Conservation (phyloP, 345 rosid species). For the Balakata baccata region DNA sequence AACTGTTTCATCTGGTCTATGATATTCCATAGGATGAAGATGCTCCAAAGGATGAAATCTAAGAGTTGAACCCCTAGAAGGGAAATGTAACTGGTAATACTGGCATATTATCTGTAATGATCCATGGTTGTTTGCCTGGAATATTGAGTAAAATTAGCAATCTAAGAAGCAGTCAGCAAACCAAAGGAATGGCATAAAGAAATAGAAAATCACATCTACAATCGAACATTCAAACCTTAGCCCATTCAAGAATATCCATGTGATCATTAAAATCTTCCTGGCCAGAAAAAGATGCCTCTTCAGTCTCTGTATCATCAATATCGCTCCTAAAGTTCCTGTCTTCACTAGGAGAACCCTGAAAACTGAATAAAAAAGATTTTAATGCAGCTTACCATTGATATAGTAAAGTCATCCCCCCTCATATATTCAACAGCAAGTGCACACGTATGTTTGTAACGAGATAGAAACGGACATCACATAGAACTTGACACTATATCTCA, state of each 20-base stretch:
- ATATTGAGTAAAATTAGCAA: slow-evolving; percentile 16
- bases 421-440: background rate
- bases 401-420: background rate
- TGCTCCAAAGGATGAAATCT: slow-evolving; percentile 87
- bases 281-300: slow-evolving; percentile 82
- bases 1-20: slow-evolving; percentile 57
- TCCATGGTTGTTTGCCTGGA: slow-evolving; percentile 74
- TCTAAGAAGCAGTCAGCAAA: slow-evolving; percentile 5
- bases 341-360: slow-evolving; percentile 74
- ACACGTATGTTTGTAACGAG: background rate
- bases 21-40: slow-evolving; percentile 77
- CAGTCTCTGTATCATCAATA: slow-evolving; percentile 68
- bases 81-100: slow-evolving; percentile 59
- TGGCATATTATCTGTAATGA: slow-evolving; percentile 76
- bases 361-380: slow-evolving; percentile 39
- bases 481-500: too few relatives aligned
- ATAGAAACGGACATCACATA: background rate
- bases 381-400: background rate
- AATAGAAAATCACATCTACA: slow-evolving; percentile 6
- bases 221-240: slow-evolving; percentile 57
- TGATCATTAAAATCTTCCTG: slow-evolving; percentile 69
- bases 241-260: slow-evolving; percentile 82
- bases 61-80: slow-evolving; percentile 67
- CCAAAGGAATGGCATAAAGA: background rate
- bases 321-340: slow-evolving; percentile 58